Base-by-base conservation (phyloP, 2,329 filamentous ascomycete species). In the Sporothrix dimorphospora region DNA sequence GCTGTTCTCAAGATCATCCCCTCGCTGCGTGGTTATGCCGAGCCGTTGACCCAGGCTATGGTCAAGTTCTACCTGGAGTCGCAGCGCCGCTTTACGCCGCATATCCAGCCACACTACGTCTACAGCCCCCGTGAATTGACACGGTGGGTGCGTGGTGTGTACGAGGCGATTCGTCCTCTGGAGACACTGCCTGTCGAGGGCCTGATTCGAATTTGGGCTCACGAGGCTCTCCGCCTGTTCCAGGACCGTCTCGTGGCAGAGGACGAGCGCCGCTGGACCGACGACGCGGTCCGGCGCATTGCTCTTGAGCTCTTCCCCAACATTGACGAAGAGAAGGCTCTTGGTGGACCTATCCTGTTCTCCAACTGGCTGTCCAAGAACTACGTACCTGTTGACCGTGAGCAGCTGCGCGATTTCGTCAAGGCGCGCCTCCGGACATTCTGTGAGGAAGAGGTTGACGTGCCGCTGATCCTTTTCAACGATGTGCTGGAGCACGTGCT, bases 321-420 rank as follows among this genome's bases (percentile, higher is more conserved):
- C n/a, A 93, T 99, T 74, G 93, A 99, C 74, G 92, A 98, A 76
- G 87, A 92, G 57, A 92, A 94, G 81, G 94, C 96, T 65, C 88
- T 99, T 40, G 92, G 93, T 75, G 94, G 94, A 0, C 97, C 96
- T 0, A 98, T 99, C 71, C 85, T 99, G 71, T 99, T 97, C 86
- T 99, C 97, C 7, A 99, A 99, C 83, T 99, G 96, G 96, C 87
- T 99, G 6, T 98, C 95, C 14, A 98, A 97, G 89, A 93, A 99
- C 81, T 99, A 99, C 79, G 90, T 98, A 12, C 96, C 96, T 7
- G 96, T 99, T 51, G 94, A 97, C 78, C 92, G 96, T 76, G 96
- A 99, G 79, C 92, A 97, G 78, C 86, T 99, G 49, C 91, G 97
- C 77, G 96, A 98, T 76, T 99, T 98, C 77, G 96, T 99, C 80